Conservation (phyloP, 208 protist genomes). For the Trypanosoma melophagium region DNA sequence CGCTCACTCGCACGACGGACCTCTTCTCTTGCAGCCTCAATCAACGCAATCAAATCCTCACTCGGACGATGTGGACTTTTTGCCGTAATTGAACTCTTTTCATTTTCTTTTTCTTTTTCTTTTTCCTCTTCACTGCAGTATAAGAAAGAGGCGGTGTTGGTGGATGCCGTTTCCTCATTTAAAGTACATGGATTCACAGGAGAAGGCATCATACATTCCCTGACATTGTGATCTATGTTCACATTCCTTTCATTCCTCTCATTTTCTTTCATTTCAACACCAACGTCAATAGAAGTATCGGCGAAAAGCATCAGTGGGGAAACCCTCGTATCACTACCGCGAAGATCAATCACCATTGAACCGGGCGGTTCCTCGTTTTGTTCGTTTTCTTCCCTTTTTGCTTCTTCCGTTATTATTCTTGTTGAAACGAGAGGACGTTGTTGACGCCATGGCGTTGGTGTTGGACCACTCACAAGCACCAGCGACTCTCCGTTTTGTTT, state of each 20-base stretch:
- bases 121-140: no score
- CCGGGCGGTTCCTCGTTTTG: neutral
- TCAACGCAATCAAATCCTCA: slow-evolving; percentile 63
- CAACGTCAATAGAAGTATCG: neutral
- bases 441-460: slow-evolving; percentile 46
- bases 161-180: no score
- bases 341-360: slow-evolving; percentile 6
- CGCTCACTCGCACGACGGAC: slow-evolving; percentile 68
- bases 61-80: slow-evolving; percentile 28
- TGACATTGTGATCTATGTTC: neutral
- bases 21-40: slow-evolving; percentile 62
- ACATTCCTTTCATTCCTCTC: neutral
- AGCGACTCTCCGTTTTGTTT: slow-evolving; percentile 27
- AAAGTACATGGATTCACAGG: no score
- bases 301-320: neutral
- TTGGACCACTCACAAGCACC: slow-evolving; percentile 50
- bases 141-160: no score
- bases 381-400: neutral
- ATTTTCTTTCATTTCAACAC: neutral
- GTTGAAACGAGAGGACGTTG: slow-evolving; percentile 9
- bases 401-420: neutral
- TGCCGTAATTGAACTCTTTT: neutral
- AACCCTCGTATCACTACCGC: neutral
- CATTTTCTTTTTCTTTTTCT: no score
- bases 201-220: no score